Evolutionary conservation across 345 rosid genomes (phyloP).

Genomic region (Stellera chamaejasme): DNA sequence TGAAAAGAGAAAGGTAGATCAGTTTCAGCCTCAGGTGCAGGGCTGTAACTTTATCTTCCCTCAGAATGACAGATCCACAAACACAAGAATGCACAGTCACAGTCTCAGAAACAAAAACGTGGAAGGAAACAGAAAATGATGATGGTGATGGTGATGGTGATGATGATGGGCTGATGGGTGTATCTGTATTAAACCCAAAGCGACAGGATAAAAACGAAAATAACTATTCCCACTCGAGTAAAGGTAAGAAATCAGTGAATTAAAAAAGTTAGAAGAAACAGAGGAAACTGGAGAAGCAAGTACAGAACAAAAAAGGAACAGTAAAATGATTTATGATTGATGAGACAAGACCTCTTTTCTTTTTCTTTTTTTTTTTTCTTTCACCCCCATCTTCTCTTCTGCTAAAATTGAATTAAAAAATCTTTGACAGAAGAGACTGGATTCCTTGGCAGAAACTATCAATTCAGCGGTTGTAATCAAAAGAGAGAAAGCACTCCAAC

Average conservation of each 20-base stretch:
- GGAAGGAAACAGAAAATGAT: neutral
- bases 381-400: conserved; percentile 5
- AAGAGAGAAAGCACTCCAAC: conserved; percentile 2
- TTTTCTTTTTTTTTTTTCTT: neutral
- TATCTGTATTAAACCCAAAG: neutral
- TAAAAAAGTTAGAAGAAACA: neutral
- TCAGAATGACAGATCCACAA: neutral
- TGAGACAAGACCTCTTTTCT: conserved; percentile 40
- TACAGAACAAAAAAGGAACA: conserved; percentile 23
- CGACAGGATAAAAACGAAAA: neutral
- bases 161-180: neutral
- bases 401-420: conserved; percentile 9
- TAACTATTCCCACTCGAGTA: neutral
- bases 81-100: neutral
- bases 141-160: neutral
- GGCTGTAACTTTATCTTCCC: neutral
- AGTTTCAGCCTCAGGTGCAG: neutral
- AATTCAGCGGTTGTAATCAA: conserved; percentile 19
- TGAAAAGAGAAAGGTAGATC: neutral
- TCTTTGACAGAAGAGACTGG: conserved; percentile 26
- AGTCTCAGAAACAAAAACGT: neutral
- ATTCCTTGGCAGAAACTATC: conserved; percentile 25
- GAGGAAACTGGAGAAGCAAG: neutral
- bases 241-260: neutral
- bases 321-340: conserved; percentile 33